Base-by-base conservation (phyloP, 306 rosid genomes). In the Medicago ruthenica region DNA sequence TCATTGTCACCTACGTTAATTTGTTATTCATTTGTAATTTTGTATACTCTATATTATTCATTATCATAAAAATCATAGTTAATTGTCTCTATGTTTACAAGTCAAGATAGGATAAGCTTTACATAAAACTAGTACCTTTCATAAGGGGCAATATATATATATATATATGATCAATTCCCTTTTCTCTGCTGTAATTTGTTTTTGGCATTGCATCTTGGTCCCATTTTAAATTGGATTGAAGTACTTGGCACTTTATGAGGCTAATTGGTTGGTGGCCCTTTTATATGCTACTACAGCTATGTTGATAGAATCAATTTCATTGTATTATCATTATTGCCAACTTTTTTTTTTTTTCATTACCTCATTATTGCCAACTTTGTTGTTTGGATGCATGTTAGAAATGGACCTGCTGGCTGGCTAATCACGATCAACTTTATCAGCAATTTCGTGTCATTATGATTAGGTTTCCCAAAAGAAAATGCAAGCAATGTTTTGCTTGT, bases 291-390 rank as follows among this genome's bases (percentile, higher is more conserved):
- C 24, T 59, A 79, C 83, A 82, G 87, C 88, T 82, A 74, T 74
- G 57, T 53, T 80, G 80, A 78, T 85, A 8, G 86, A 24, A 85
- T 51, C 73, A 55, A 48, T 80, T 12, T 22, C 69, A 74, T 67
- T 67, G 76, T 77, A 72, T 82, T 86, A 80, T 80, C 79, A 72
- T 87, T 87, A 83, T 55, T 71, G 90, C 87, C 82, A 71, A 71
- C 83, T 61, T 66, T 20, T 3, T 3, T 20, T 3, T 3, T 0
- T 27, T 27, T 27, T 27, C 31, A 27, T 27, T 3, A 27, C 4
- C 4, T 80, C 80, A 72, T 88, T 87, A 83, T 55, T 71, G 90
- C 87, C 83, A 71, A 71, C 83, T 62, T 66, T 20, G 65, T 65
- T 54, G 58, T 73, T 70, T 81, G 84, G 82, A 79, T 85, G 80